A percentile compares a stretch with the other conserved stretches of the same genome.
Conservation (phyloP, 805 yeast genomes). For the Gaillardinia entomophila region DNA sequence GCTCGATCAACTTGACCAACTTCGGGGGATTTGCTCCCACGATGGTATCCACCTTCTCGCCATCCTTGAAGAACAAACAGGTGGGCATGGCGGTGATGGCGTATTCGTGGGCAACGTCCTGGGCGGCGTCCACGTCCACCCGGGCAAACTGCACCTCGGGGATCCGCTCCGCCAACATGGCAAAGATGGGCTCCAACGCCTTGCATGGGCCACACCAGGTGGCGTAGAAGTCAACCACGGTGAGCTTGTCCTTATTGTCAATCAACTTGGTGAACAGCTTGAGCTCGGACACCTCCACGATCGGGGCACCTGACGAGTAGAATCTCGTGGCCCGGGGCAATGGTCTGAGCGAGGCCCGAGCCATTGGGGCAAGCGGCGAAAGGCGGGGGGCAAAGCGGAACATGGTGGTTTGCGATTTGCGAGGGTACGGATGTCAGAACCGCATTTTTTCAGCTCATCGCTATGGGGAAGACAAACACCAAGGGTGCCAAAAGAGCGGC, state of each 20-base stretch:
- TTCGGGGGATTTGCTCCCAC: conserved; percentile 59
- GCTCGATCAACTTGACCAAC: conserved; percentile 21
- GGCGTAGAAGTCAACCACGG: conserved; percentile 63
- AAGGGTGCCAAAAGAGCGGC: conserved; percentile 6
- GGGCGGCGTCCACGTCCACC: conserved; percentile 63
- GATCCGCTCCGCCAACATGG: conserved; percentile 32
- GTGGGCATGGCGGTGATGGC: conserved; percentile 77
- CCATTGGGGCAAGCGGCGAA: neutral
- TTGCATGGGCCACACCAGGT: conserved; percentile 80
- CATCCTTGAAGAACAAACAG: conserved; percentile 55
- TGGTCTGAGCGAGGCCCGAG: neutral
- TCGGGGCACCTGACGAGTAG: conserved; percentile 3
- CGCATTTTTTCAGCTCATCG: conserved; percentile 4
- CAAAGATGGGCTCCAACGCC: conserved; percentile 58
- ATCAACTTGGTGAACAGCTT: conserved; percentile 7
- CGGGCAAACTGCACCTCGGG: conserved; percentile 57
- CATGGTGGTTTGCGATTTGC: neutral
- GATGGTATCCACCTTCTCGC: conserved; percentile 49
- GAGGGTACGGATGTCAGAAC: neutral
- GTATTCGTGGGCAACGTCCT: conserved; percentile 55
- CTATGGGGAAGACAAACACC: conserved; percentile 5
- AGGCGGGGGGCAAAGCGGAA: neutral
- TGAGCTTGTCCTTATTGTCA: conserved; percentile 26
- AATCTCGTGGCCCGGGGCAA: neutral
- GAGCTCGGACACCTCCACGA: conserved; percentile 10